A percentile compares a stretch with the other conserved stretches of the same genome.
phyloP scores from a whole-genome alignment of 345 rosid genomes.

The Mangifera indica region DNA sequence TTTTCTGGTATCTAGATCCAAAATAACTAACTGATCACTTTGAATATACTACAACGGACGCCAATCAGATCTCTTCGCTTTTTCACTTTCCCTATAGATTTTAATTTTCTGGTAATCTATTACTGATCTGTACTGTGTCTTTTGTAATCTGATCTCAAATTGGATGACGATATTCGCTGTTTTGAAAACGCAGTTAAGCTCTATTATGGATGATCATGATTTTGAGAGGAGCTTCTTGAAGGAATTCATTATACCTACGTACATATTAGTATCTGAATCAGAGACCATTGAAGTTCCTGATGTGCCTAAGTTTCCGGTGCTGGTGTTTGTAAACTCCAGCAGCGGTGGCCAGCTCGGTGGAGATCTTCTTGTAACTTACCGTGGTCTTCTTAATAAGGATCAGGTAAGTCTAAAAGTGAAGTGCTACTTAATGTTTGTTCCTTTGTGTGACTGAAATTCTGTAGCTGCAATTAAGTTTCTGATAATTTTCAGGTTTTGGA shows the following conservation, averaged over 20 bases:
- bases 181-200: conserved; percentile 27
- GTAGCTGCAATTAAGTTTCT: not conserved
- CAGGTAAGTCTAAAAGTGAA: conserved; percentile 43
- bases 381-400: conserved; percentile 45
- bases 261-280: conserved; percentile 46
- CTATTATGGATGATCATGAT: conserved; percentile 30
- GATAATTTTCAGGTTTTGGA: conserved; percentile 60
- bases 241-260: conserved; percentile 56
- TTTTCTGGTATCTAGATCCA: not conserved
- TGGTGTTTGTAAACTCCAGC: conserved; percentile 81
- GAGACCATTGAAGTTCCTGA: conserved; percentile 19
- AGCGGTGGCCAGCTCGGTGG: conserved; percentile 94
- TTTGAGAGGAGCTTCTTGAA: conserved; percentile 27
- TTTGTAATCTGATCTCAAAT: not conserved
- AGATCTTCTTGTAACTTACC: conserved; percentile 64
- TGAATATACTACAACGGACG: not conserved
- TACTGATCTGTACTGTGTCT: too few species aligned
- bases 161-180: not conserved
- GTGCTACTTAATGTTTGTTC: too few species aligned
- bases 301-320: conserved; percentile 52
- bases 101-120: conserved; percentile 5
- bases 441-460: not conserved
- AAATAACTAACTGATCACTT: too few species aligned
- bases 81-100: not conserved
- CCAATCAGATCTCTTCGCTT: not conserved